Percentiles rank a stretch among this genome's conserved stretches.
phyloP scores from a whole-genome alignment of 305 asterid species.

The Vinca major region DNA sequence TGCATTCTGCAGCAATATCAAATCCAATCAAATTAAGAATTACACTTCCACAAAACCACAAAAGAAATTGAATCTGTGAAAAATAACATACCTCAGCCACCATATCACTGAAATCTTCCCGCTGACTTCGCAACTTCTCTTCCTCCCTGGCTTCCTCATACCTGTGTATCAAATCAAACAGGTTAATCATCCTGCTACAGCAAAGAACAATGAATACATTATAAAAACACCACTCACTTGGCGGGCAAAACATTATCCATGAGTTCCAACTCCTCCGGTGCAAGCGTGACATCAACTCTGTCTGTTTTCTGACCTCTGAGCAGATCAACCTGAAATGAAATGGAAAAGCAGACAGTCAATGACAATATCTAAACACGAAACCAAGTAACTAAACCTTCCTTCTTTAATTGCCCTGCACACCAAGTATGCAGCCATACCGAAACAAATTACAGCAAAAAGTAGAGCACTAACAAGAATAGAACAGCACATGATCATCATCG shows the following conservation, averaged over 20 bases:
- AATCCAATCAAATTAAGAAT: not conserved
- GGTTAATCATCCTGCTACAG: constrained; percentile 8
- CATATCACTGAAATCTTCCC: constrained; percentile 98
- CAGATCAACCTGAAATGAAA: constrained; percentile 65
- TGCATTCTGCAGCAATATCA: constrained; percentile 48
- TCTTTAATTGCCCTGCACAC: not conserved
- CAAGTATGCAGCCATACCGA: not conserved
- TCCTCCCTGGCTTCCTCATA: constrained; percentile 98
- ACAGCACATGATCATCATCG: not conserved
- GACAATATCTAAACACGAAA: not conserved
- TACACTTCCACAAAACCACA: not conserved
- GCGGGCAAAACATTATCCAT: constrained; percentile 95
- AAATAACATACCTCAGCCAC: constrained; percentile 72
- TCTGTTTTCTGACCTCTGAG: constrained; percentile 89
- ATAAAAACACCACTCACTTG: constrained; percentile 39
- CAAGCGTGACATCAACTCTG: constrained; percentile 78
- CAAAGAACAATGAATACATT: constrained; percentile 2
- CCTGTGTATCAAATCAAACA: constrained; percentile 26
- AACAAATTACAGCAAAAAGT: not conserved
- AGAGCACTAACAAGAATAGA: not conserved
- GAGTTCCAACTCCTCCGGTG: constrained; percentile 83
- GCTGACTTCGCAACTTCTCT: constrained; percentile 76
- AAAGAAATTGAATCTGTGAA: not conserved
- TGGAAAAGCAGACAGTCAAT: not conserved
- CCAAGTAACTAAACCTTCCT: not conserved